phyloP scores from a whole-genome alignment of 2,329 filamentous ascomycete species.

The Fusarium sp. region DNA sequence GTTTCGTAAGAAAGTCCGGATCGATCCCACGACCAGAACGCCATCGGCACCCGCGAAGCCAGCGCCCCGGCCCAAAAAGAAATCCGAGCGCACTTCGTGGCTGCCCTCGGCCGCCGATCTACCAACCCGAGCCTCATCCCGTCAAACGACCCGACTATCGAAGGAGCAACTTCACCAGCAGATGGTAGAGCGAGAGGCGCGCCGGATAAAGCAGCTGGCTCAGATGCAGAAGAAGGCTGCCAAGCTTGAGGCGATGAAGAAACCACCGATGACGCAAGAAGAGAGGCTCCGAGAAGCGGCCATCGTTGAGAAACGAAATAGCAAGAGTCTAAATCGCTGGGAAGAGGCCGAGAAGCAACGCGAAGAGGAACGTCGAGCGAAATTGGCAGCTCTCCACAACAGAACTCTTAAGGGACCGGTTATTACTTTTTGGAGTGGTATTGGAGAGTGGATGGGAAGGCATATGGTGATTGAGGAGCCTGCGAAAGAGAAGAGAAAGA shows the following conservation, averaged over 20 bases:
- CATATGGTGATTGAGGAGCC: constrained; percentile 73
- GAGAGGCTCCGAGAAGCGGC: constrained; percentile 86
- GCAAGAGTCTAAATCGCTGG: constrained; percentile 92
- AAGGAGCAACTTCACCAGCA: constrained; percentile 75
- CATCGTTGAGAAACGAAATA: constrained; percentile 84
- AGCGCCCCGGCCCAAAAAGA: constrained; percentile 66
- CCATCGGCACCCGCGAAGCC: constrained; percentile 54
- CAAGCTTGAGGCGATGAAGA: constrained; percentile 78
- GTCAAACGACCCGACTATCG: constrained; percentile 68
- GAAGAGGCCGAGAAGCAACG: constrained; percentile 91
- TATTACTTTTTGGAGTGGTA: constrained; percentile 93
- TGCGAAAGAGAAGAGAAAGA: constrained; percentile 67
- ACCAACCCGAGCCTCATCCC: constrained; percentile 69
- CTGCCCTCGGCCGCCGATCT: constrained; percentile 65
- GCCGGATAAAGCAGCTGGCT: constrained; percentile 76
- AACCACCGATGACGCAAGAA: constrained; percentile 86
- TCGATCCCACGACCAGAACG: constrained; percentile 63
- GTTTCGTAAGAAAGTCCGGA: constrained; percentile 81
- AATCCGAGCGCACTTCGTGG: constrained; percentile 70
- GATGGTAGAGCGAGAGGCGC: constrained; percentile 77
- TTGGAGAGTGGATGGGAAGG: constrained; percentile 82
- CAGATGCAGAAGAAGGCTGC: constrained; percentile 76
- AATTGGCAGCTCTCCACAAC: constrained; percentile 87
- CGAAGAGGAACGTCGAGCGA: constrained; percentile 83
- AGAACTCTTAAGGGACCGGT: constrained; percentile 89